Percentiles rank a stretch among this genome's conserved stretches.
Conservation (phyloP, 306 rosid species). For the Vicia sativa region DNA sequence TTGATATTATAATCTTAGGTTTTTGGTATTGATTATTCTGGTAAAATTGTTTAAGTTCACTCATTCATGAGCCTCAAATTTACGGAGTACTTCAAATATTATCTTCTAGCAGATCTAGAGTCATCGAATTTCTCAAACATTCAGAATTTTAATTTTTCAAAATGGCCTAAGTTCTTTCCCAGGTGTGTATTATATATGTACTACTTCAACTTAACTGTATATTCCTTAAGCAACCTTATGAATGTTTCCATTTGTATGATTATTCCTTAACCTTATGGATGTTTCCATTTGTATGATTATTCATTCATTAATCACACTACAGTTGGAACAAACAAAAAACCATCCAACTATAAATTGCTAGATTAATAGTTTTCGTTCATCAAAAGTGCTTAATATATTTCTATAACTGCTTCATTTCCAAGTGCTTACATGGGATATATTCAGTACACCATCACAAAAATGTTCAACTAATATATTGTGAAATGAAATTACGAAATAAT, state of each 20-base stretch:
- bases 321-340: constrained; percentile 12
- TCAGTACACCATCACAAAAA: background rate
- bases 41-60: constrained; percentile 1
- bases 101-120: constrained; percentile 1
- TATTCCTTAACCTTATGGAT: too few species aligned
- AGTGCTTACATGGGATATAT: constrained; percentile 1
- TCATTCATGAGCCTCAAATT: constrained; percentile 20
- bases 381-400: constrained; percentile 1
- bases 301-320: constrained; percentile 17
- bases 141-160: background rate
- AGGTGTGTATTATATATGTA: background rate
- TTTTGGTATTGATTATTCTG: background rate
- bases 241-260: too few species aligned
- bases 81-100: background rate
- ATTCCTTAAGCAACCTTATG: too few species aligned
- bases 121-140: background rate
- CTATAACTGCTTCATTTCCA: background rate
- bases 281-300: too few species aligned
- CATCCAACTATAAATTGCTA: constrained; percentile 9
- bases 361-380: background rate
- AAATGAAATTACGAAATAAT: too few species aligned
- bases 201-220: background rate
- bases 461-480: background rate
- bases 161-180: constrained; percentile 2
- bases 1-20: constrained; percentile 8